These are phyloP conservation scores for Colletotrichum viniferum DNA, from an alignment of 2,329 filamentous ascomycete genomes.

Conservation along the genomic window DNA sequence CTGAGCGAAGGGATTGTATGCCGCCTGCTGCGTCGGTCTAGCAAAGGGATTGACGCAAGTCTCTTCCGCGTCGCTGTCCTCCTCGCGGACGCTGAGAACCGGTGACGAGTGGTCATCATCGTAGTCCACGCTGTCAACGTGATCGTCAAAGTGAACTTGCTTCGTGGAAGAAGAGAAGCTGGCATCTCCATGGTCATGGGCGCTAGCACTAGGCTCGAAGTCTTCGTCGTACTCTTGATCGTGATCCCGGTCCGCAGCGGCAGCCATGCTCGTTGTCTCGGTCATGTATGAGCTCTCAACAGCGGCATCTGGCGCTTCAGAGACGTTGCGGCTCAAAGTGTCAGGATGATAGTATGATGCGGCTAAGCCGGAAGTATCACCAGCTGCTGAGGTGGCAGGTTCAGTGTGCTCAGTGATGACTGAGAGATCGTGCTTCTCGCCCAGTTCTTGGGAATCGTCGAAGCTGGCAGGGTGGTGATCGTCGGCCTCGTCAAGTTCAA, in stretches of 20 bases:
- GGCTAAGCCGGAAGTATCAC: not conserved
- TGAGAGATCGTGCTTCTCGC: not conserved
- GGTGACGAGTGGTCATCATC: not conserved
- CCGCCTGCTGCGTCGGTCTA: not conserved
- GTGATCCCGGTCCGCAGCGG: not conserved
- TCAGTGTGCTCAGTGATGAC: conserved; percentile 6
- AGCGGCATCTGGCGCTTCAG: not conserved
- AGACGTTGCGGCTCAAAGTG: not conserved
- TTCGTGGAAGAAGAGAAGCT: not conserved
- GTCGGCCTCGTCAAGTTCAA: not conserved
- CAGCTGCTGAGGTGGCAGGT: not conserved
- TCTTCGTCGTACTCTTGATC: not conserved
- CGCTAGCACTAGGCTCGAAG: not conserved
- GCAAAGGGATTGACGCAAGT: conserved; percentile 1
- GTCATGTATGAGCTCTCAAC: conserved; percentile 1
- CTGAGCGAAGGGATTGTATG: conserved; percentile 4
- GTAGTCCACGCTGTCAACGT: not conserved
- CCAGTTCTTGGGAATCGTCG: not conserved
- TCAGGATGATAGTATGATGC: not conserved
- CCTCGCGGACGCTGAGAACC: not conserved
- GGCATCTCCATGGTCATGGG: not conserved
- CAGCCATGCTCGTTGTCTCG: not conserved
- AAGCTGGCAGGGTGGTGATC: not conserved
- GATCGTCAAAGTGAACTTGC: not conserved
- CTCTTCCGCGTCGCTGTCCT: not conserved